phyloP scores from a whole-genome alignment of 129 eudicot genomes.

The Rutidosis leptorrhynchoides region DNA sequence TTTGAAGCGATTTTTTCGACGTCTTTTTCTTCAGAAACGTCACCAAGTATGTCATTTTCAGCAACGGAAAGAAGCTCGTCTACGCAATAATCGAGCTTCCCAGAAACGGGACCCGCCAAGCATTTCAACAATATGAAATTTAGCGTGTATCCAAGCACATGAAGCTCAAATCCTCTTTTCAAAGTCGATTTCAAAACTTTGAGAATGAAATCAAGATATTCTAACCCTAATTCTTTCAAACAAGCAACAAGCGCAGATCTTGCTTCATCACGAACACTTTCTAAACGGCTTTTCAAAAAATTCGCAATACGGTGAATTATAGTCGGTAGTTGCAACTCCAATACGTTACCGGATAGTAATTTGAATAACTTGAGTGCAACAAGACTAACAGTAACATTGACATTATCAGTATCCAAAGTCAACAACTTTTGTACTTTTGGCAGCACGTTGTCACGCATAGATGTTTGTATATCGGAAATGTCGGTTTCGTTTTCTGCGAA shows the following conservation, averaged over 20 bases:
- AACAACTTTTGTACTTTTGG: slow-evolving; percentile 71
- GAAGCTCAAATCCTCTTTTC: slow-evolving; percentile 86
- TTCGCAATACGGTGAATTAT: slow-evolving; percentile 74
- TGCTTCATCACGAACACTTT: slow-evolving; percentile 93
- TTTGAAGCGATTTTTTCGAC: slow-evolving; percentile 94
- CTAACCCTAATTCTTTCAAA: slow-evolving; percentile 83
- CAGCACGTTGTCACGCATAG: slow-evolving; percentile 46
- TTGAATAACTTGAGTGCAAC: slow-evolving; percentile 77
- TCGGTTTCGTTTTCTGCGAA: slow-evolving; percentile 34
- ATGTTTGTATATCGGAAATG: slow-evolving; percentile 40
- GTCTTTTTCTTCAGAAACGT: slow-evolving; percentile 85
- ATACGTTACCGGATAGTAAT: slow-evolving; percentile 57
- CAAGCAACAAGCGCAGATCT: slow-evolving; percentile 78
- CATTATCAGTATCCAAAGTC: slow-evolving; percentile 60
- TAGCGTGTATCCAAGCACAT: slow-evolving; percentile 86
- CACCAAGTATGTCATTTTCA: slow-evolving; percentile 78
- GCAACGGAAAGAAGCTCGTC: slow-evolving; percentile 66
- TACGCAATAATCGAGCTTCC: slow-evolving; percentile 70
- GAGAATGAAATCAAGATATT: slow-evolving; percentile 64
- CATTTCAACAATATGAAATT: slow-evolving; percentile 62
- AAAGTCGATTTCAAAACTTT: slow-evolving; percentile 59
- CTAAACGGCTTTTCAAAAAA: slow-evolving; percentile 66
- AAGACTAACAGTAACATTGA: slow-evolving; percentile 61
- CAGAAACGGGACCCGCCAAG: slow-evolving; percentile 37
- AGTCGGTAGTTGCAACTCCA: slow-evolving; percentile 68